Evolutionary conservation across 2,329 filamentous ascomycete species (phyloP), one percentile per base, ranked within the genome.

Genomic region (Stylonectria norvegica): DNA sequence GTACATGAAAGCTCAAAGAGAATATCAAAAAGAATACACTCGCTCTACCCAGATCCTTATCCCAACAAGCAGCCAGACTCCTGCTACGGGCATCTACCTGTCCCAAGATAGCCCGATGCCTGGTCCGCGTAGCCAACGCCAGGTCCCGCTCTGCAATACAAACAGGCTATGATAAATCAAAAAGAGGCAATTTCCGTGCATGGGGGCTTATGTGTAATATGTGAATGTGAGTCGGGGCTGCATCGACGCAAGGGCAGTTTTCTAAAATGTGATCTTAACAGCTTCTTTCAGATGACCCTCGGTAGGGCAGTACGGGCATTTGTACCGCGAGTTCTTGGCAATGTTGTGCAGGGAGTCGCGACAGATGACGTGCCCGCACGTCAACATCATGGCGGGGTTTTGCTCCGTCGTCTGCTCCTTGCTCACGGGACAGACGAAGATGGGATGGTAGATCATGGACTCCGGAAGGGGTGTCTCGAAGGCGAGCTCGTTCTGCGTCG

Each of bases 381-480:
- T 86, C 59, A 98, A 82, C 79, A 96, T 93, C 86, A 97, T 94
- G 2, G 93, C 89, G 9, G 93, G 93, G 62, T 98, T 98, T 17
- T 76, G 69, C 57, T 95, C 89, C 0, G 91, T 98, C 0, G 86
- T 89, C 65, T 98, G 93, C 61, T 96, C 93, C 64, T 97, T 97
- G 56, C 85, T 90, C 5, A 98, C 93, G 0, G 93, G 93, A 59
- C 93, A 98, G 29, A 98, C 93, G 61, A 98, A 98, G 59, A 98
- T 96, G 40, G 86, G 86, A 64, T 98, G 93, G 70, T 95, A 98
- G 34, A 83, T 71, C 76, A 80, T 80, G 50, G 70, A 75, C 35
- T 64, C 59, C 1, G 79, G 78, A 2, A 83, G 66, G 2, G 78
- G 75, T 2, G 78, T 82, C 56, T 87, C 76, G 60, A 90, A 93